A percentile compares a stretch with the other conserved stretches of the same genome.
phyloP scores from a whole-genome alignment of 371 early-diverging fungal genomes.

The Mucor irregularis region DNA sequence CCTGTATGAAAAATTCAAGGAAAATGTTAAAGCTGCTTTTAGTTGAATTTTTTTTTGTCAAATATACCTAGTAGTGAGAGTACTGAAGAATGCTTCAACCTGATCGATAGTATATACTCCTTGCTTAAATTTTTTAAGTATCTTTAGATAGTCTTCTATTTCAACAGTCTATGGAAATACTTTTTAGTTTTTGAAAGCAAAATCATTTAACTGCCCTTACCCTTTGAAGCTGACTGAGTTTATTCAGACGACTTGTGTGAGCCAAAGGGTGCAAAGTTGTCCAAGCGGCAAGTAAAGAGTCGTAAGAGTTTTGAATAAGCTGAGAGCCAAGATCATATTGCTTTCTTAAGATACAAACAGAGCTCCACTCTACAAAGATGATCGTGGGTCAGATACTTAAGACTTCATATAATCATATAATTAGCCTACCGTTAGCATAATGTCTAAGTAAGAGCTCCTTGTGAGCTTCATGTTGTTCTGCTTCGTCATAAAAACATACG shows the following conservation, averaged over 20 bases:
- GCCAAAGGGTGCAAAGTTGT: slow-evolving; percentile 59
- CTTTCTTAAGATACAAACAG: slow-evolving; percentile 38
- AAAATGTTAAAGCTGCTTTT: no score
- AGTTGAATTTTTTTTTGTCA: not conserved
- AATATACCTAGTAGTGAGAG: slow-evolving; percentile 17
- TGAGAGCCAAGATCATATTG: slow-evolving; percentile 57
- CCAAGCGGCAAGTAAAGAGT: slow-evolving; percentile 53
- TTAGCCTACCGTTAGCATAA: slow-evolving; percentile 53
- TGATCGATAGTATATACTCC: not conserved
- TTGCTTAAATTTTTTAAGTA: slow-evolving; percentile 39
- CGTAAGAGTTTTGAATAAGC: slow-evolving; percentile 53
- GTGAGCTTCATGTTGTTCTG: slow-evolving; percentile 40
- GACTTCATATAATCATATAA: not conserved
- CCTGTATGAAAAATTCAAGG: no score
- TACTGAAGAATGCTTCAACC: slow-evolving; percentile 15
- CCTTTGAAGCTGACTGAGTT: slow-evolving; percentile 51
- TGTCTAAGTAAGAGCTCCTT: slow-evolving; percentile 37
- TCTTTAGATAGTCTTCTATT: slow-evolving; percentile 57
- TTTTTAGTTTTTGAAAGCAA: not conserved
- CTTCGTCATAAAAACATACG: slow-evolving; percentile 48
- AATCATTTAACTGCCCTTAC: slow-evolving; percentile 38
- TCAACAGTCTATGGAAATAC: slow-evolving; percentile 54
- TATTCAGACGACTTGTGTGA: slow-evolving; percentile 44
- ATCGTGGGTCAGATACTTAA: no score
- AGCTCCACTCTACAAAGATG: slow-evolving; percentile 45